Base-by-base conservation (phyloP, 805 yeast species). In the Suhomyces prunicola region DNA sequence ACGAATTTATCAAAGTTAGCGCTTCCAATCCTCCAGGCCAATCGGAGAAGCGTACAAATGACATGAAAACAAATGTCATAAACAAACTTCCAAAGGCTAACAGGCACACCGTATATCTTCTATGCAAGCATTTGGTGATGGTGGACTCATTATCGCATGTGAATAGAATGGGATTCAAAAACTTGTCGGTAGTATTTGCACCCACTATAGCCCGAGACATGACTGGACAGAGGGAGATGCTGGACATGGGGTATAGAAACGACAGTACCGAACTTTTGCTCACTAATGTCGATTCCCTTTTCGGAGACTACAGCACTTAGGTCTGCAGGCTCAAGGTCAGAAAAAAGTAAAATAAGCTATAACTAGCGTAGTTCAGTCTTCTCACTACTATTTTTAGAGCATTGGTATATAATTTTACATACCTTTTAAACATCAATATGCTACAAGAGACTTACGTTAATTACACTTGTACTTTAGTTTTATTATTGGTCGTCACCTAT, bases 111-210 rank as follows among this genome's bases (percentile, higher is more conserved):
- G 70, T 94, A 56, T 73, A 70, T 52, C 59, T 72, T 44, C 71
- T 94, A 40, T 73, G 87, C 48, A 72, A 72, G 45, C 99, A 94
- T 73, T 74, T 94, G 58, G 70, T 76, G 46, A 69, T 73, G 51
- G 86, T 94, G 31, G 81, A 83, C 40, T 67, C 73, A 26, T 75
- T 78, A 64, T 76, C 82, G 45, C 68, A 68, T 10, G 64, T 70
- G 44, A 94, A 92, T 66, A 79, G 92, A 67, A 94, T 94, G 99
- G 88, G 81, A 42, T 75, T 81, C 60, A 85, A 85, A 68, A 91
- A 94, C 62, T 71, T 94, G 50, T 86, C 97, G 0, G 90, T 94
- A 44, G 97, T 93, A 6, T 94, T 94, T 76, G 96, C 97, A 1
- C 98, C 99, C 3, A 90, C 97, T 6, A 71, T 94, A 44, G 86